Evolutionary conservation across 2,329 filamentous ascomycete species (phyloP), one percentile per base, ranked within the genome.

Genomic region (Penicillium hordei): DNA sequence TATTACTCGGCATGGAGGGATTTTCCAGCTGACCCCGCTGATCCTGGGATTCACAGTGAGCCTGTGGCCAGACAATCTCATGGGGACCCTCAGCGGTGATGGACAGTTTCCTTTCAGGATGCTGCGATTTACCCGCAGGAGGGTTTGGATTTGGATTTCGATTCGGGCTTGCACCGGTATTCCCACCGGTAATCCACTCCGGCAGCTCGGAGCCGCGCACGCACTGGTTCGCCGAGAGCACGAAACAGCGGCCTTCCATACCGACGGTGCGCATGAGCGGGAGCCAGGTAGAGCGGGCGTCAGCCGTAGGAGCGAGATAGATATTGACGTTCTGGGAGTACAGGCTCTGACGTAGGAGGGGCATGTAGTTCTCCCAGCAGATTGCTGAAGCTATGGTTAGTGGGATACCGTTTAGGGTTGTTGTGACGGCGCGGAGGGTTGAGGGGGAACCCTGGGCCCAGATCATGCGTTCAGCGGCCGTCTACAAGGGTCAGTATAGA

Each of bases 301-400:
- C 93, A 0, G 93, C 93, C 1, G 93, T 96, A 0, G 93, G 93
- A 0, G 92, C 92, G 2, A 96, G 84, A 75, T 93, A 97, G 15
- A 97, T 78, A 72, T 95, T 96, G 67, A 96, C 86, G 69, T 96
- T 95, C 74, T 97, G 93, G 3, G 85, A 82, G 74, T 97, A 97
- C 31, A 97, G 80, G 8, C 86, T 83, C 72, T 96, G 89, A 21
- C 93, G 84, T 7, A 96, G 79, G 17, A 96, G 79, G 0, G 93
- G 93, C 92, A 96, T 96, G 77, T 93, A 96, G 74, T 90, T 96
- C 74, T 97, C 93, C 93, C 93, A 96, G 80, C 93, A 96, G 64
- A 97, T 95, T 3, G 91, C 93, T 2, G 89, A 86, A 0, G 88
- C 93, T 58, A 97, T 82, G 57, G 90, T 93, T 58, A 97, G 76